These are phyloP conservation scores for Beauveria rudraprayagi DNA, from an alignment of 2,329 filamentous ascomycete species.

Conservation along the genomic window DNA sequence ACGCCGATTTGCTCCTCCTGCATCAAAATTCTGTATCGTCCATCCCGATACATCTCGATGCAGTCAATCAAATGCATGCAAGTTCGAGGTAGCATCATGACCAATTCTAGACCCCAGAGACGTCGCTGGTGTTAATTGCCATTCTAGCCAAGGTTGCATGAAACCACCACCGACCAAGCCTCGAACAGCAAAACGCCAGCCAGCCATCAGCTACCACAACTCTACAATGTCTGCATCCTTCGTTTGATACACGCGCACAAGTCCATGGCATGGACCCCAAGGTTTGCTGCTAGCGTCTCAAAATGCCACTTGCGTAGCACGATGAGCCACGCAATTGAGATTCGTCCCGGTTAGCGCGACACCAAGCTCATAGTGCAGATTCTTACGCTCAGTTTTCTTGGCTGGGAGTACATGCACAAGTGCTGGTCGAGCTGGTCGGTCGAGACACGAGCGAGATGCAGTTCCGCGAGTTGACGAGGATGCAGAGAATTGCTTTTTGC, in stretches of 20 bases:
- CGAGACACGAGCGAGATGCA: neutral
- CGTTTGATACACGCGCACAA: neutral
- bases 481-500: neutral
- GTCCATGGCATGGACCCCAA: neutral
- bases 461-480: neutral
- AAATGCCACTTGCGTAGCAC: neutral
- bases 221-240: neutral
- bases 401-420: neutral
- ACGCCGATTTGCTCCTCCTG: neutral
- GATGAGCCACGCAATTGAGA: neutral
- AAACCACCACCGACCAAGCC: neutral
- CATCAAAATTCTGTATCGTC: neutral
- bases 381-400: neutral
- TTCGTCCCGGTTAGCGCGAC: neutral
- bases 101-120: neutral
- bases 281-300: conserved; percentile 1
- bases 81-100: neutral
- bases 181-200: neutral
- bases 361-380: neutral
- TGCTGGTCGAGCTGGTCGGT: neutral
- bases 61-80: neutral
- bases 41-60: neutral
- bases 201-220: neutral
- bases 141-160: too few species aligned
- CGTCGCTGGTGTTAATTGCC: neutral